phyloP scores from a whole-genome alignment of 1,284 basidiomycete genomes.

The Phellopilus nigrolimitatus region DNA sequence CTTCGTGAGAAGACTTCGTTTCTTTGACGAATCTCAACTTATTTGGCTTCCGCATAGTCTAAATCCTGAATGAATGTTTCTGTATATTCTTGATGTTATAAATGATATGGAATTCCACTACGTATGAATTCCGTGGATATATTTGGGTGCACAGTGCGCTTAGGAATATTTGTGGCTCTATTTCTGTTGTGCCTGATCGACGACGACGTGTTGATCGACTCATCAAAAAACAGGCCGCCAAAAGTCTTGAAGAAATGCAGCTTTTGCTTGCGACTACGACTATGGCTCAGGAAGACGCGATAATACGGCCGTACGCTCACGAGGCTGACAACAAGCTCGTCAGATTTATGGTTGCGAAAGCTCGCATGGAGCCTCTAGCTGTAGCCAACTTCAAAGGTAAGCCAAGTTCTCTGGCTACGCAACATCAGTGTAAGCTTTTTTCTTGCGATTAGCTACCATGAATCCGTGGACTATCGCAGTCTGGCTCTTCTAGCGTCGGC shows the following conservation, averaged over 20 bases:
- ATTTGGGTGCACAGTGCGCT: too few species aligned
- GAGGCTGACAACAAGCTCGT: conserved; percentile 51
- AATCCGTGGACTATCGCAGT: conserved; percentile 54
- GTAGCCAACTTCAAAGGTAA: conserved; percentile 62
- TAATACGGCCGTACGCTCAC: conserved; percentile 12
- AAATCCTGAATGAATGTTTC: too few species aligned
- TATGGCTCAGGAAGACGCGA: conserved; percentile 11
- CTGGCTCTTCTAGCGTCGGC: conserved; percentile 56
- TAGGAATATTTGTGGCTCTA: too few species aligned
- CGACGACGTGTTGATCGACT: background rate
- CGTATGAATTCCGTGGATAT: too few species aligned
- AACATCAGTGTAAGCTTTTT: conserved; percentile 4
- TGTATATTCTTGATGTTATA: too few species aligned
- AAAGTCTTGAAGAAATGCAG: too few species aligned
- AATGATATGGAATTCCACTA: too few species aligned
- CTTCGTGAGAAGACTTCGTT: too few species aligned
- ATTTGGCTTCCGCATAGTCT: too few species aligned
- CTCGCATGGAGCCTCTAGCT: conserved; percentile 67
- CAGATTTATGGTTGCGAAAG: conserved; percentile 63
- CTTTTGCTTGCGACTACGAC: background rate
- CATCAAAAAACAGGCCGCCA: background rate
- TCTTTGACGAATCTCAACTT: too few species aligned
- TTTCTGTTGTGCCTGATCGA: background rate
- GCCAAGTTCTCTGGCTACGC: conserved; percentile 17
- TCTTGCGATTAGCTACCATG: conserved; percentile 19